Evolutionary conservation across 805 yeast genomes (phyloP), one percentile per base, ranked within the genome.

Genomic region (Yarrowia sp.): DNA sequence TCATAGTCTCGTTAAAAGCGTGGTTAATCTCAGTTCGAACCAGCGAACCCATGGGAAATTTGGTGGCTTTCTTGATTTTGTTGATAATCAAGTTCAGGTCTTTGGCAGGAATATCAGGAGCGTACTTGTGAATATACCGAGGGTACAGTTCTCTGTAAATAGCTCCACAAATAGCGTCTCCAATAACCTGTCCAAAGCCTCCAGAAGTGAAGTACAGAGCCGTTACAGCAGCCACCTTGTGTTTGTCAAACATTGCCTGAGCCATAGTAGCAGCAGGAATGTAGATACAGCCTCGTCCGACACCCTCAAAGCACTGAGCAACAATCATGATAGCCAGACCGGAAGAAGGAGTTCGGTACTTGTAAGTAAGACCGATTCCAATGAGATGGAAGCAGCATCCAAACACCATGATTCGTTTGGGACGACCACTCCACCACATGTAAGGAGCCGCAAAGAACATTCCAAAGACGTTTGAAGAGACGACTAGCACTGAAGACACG

Each of bases 21-120:
- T 38, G 44, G 45, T 53, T 53, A 13, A 53, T 53, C 15, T 53
- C 60, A 1, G 60, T 53, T 38, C 60, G 44, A 7, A 53, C 60
- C 36, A 38, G 45, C 22, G 60, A 53, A 28, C 60, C 60, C 60
- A 53, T 53, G 22, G 60, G 60, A 15, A n/a, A 53, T 28, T 53
- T 53, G 22, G 60, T 53, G 28, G 60, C 60, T 36, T 53, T 53
- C 3, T 53, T 53, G 60, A 53, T 53, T 36, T 53, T 53, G 60
- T 53, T 53, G 45, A 53, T 53, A 8, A 53, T 53, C 36, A 53
- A 14, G 7, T 53, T 11, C 31, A 53, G 45, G 35, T 53, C 60
- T 28, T 53, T 39, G n/a, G n/a, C 28, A 8, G 60, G 60, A 11
- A 53, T 39, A 11, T 53, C 60, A 1, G 60, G 60, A 2, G 60